Conservation (phyloP, 192 early-diverging fungal species). For the Chytriomyces confervae region DNA sequence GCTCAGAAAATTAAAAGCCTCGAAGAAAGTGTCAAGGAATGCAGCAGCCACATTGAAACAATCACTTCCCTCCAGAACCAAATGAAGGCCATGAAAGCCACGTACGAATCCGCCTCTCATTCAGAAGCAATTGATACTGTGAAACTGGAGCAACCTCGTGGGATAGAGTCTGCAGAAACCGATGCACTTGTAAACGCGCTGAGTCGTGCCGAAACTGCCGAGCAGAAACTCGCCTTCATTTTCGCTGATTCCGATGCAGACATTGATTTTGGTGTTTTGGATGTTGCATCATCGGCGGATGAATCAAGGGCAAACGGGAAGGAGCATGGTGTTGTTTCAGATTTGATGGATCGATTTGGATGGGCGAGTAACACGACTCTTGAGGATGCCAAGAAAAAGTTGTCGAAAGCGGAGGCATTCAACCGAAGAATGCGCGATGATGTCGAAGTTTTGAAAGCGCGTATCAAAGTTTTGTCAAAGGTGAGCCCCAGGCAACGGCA, state of each 20-base stretch:
- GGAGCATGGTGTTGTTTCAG: not conserved
- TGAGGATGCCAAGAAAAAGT: not conserved
- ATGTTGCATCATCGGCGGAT: not conserved
- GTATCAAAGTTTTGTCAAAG: slow-evolving; percentile 10
- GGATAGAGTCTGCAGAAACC: not conserved
- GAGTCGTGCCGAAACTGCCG: slow-evolving; percentile 15
- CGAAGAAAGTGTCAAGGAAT: not conserved
- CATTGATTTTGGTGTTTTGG: not conserved
- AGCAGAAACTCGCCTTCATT: slow-evolving; percentile 17
- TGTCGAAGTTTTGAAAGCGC: slow-evolving; percentile 20
- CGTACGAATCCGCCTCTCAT: not conserved
- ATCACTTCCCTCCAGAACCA: no score
- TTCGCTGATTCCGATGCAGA: not conserved
- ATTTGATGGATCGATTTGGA: not conserved
- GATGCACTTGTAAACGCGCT: not conserved
- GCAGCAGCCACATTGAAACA: not conserved
- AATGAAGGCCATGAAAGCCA: no score
- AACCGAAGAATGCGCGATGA: slow-evolving; percentile 17
- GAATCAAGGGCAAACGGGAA: not conserved
- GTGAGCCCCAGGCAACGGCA: not conserved
- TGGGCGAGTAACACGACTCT: not conserved
- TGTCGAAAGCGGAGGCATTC: not conserved
- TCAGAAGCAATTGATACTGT: not conserved
- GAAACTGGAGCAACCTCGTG: not conserved
- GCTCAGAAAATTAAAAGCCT: not conserved